These are phyloP conservation scores for Neonectria neomacrospora DNA, from an alignment of 2,329 filamentous ascomycete species.

Conservation along the genomic window DNA sequence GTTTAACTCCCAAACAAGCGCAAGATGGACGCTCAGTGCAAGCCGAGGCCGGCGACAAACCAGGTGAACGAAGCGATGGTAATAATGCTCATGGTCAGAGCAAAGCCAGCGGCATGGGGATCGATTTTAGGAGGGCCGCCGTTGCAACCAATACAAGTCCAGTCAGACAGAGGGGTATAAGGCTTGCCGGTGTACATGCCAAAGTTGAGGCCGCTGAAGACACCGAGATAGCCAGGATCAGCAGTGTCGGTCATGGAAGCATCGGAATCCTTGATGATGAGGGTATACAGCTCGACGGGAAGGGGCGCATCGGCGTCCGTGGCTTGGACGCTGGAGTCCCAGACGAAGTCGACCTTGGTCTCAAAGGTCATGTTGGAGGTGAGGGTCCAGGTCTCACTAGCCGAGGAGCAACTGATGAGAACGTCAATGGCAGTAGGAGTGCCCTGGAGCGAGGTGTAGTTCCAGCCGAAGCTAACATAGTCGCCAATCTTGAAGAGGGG, in stretches of 20 bases:
- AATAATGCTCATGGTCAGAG: constrained; percentile 63
- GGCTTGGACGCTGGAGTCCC: constrained; percentile 66
- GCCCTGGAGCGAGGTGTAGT: constrained; percentile 70
- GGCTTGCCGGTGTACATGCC: constrained; percentile 65
- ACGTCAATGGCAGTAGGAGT: constrained; percentile 71
- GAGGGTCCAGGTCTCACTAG: constrained; percentile 67
- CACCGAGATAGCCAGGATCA: constrained; percentile 65
- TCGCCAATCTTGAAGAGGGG: constrained; percentile 71
- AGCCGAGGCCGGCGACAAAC: constrained; percentile 66
- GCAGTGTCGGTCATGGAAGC: constrained; percentile 60
- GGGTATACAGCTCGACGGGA: constrained; percentile 66
- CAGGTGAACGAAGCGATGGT: constrained; percentile 72
- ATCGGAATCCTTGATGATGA: constrained; percentile 71
- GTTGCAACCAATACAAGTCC: constrained; percentile 68
- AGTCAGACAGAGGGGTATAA: constrained; percentile 64
- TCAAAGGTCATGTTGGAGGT: constrained; percentile 71
- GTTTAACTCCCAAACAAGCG: constrained; percentile 31
- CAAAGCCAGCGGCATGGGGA: constrained; percentile 60
- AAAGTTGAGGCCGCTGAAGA: constrained; percentile 62
- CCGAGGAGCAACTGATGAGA: constrained; percentile 65
- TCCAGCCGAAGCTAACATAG: constrained; percentile 70
- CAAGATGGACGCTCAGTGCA: constrained; percentile 41
- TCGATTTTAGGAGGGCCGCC: constrained; percentile 61
- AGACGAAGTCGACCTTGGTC: constrained; percentile 62
- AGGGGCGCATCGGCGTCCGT: constrained; percentile 60